Percentiles rank a stretch among this genome's conserved stretches.
Evolutionary conservation across 257 asterid genomes (phyloP).

Genomic region (Forsythia viridissima): DNA sequence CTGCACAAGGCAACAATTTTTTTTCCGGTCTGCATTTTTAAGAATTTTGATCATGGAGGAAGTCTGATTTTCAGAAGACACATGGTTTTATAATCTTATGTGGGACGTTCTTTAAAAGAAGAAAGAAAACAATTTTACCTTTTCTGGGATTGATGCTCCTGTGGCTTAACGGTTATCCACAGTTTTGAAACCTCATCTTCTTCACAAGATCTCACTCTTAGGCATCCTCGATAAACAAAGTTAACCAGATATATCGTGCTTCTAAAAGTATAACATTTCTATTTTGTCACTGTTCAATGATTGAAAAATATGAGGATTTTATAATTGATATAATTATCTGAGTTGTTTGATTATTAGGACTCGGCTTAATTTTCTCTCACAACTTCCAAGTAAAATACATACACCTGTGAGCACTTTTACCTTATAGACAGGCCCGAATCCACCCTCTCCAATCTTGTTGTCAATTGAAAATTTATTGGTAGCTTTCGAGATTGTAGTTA

Average conservation of each 20-base stretch:
- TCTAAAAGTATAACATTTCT: not conserved
- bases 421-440: conserved; percentile 40
- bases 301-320: not conserved
- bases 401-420: not conserved
- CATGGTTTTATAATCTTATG: not conserved
- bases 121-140: not conserved
- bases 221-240: not conserved
- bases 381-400: not conserved
- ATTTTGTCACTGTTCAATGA: not conserved
- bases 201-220: not conserved
- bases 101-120: not conserved
- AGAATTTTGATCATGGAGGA: not conserved
- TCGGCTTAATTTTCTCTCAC: not conserved
- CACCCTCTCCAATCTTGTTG: conserved; percentile 32
- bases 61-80: not conserved
- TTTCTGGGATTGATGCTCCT: not conserved
- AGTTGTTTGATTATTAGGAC: not conserved
- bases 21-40: not conserved
- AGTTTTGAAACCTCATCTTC: not conserved
- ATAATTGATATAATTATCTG: not conserved
- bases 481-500: conserved; percentile 13
- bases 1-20: not conserved
- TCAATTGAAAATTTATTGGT: conserved; percentile 23
- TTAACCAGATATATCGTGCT: not conserved
- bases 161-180: not conserved